These are phyloP conservation scores for Medicago lupulina DNA, from an alignment of 306 rosid species.

Conservation along the genomic window DNA sequence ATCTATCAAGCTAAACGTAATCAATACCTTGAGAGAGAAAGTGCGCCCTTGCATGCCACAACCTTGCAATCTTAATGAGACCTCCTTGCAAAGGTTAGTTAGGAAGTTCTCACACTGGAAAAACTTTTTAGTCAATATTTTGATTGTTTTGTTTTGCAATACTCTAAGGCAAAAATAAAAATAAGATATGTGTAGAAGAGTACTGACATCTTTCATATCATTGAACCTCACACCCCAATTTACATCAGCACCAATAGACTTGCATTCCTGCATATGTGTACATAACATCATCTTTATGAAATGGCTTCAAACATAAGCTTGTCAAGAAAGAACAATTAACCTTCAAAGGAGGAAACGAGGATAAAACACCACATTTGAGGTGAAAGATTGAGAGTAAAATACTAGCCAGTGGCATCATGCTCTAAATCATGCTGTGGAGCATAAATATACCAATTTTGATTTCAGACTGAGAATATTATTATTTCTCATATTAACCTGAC, in stretches of 20 bases:
- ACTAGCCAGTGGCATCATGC: constrained; percentile 23
- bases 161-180: constrained; percentile 21
- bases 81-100: constrained; percentile 86
- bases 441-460: constrained; percentile 27
- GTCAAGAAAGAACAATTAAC: constrained; percentile 26
- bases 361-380: constrained; percentile 7
- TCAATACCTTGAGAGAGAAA: constrained; percentile 79
- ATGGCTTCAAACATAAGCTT: constrained; percentile 30
- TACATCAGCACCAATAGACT: constrained; percentile 96
- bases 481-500: constrained; percentile 19
- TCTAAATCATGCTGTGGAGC: constrained; percentile 21
- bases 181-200: constrained; percentile 39
- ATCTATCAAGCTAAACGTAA: constrained; percentile 24
- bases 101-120: constrained; percentile 80
- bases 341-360: constrained; percentile 9
- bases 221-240: constrained; percentile 98
- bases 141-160: constrained; percentile 26
- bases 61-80: constrained; percentile 76
- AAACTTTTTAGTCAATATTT: constrained; percentile 48
- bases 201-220: constrained; percentile 76
- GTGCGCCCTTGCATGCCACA: constrained; percentile 84
- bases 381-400: constrained; percentile 10
- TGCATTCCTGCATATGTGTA: constrained; percentile 70
- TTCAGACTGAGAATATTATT: constrained; percentile 5
- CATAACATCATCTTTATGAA: constrained; percentile 33